Conservation (phyloP, 1,139 yeast genomes). For the Taiozyma sp. region DNA sequence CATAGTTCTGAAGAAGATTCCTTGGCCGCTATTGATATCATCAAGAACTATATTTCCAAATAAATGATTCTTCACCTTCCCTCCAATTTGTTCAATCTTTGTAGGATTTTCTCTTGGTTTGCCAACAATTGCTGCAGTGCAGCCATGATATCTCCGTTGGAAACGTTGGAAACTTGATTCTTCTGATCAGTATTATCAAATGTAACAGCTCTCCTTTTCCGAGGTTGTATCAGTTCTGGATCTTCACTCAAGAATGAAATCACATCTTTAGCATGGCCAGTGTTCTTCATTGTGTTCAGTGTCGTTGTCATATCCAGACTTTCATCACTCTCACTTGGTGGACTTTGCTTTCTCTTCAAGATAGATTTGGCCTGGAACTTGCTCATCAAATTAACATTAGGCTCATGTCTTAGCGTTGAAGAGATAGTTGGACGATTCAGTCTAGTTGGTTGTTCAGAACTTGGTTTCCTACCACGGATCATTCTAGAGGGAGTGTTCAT, state of each 20-base stretch:
- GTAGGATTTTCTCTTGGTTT: slow-evolving; percentile 16
- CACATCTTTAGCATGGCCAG: slow-evolving; percentile 16
- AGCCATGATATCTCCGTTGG: slow-evolving; percentile 4
- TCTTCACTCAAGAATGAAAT: slow-evolving; percentile 9
- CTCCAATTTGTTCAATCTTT: slow-evolving; percentile 11
- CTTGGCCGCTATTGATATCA: slow-evolving; percentile 76
- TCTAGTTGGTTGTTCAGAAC: slow-evolving; percentile 21
- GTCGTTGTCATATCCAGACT: slow-evolving; percentile 15
- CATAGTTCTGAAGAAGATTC: slow-evolving; percentile 93
- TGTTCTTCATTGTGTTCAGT: slow-evolving; percentile 19
- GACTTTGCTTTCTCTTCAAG: slow-evolving; percentile 14
- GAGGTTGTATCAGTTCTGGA: slow-evolving; percentile 9
- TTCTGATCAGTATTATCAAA: slow-evolving; percentile 10
- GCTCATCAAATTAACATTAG: slow-evolving; percentile 15
- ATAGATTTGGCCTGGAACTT: slow-evolving; percentile 16
- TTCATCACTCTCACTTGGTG: slow-evolving; percentile 4
- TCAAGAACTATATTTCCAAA: slow-evolving; percentile 35
- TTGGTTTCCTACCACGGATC: slow-evolving; percentile 11
- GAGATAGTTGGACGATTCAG: slow-evolving; percentile 7
- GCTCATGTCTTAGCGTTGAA: slow-evolving; percentile 10
- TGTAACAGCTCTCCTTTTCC: slow-evolving; percentile 19
- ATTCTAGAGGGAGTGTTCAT: slow-evolving; percentile 21
- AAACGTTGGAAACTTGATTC: not conserved
- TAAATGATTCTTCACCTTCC: not conserved
- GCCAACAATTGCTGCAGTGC: slow-evolving; percentile 8